These are phyloP conservation scores for Thraustochytrium striatum DNA, from an alignment of 352 stramenopile genomes.

Conservation along the genomic window DNA sequence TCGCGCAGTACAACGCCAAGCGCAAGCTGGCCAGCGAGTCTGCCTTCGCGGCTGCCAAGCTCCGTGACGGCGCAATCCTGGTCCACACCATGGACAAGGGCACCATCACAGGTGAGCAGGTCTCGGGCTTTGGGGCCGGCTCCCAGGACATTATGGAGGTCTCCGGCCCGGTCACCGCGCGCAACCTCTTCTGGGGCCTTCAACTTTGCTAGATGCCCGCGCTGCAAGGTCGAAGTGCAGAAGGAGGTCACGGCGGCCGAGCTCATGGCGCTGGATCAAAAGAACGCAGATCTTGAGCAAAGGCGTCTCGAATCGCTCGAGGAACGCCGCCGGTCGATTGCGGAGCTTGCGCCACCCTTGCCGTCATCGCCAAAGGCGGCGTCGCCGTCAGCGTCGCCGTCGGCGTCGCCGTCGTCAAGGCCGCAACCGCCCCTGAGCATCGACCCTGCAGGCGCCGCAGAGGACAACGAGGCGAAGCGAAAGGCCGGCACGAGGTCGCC, in stretches of 20 bases:
- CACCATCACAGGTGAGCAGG: conserved; percentile 11
- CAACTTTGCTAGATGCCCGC: conserved; percentile 43
- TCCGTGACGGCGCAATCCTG: not conserved
- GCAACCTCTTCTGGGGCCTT: conserved; percentile 45
- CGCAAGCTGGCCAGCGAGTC: conserved; percentile 7
- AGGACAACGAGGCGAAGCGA: no score
- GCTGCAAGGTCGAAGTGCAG: conserved; percentile 36
- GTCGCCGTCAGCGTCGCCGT: no score
- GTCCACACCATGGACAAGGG: conserved; percentile 23
- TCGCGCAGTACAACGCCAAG: conserved; percentile 16
- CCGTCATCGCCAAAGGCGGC: no score
- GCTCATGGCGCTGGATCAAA: not conserved
- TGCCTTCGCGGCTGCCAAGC: conserved; percentile 21
- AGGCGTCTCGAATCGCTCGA: no score
- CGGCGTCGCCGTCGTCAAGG: no score
- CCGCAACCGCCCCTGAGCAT: no score
- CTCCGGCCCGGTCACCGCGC: not conserved
- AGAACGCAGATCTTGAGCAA: not conserved
- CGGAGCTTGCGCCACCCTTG: no score
- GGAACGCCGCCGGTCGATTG: no score
- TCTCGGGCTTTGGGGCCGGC: not conserved
- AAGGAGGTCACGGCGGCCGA: conserved; percentile 26
- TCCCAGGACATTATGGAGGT: conserved; percentile 16
- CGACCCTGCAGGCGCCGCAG: no score
- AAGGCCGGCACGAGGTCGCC: no score